Evolutionary conservation across 352 stramenopile genomes (phyloP).

Genomic region (Pythium aristosporum): DNA sequence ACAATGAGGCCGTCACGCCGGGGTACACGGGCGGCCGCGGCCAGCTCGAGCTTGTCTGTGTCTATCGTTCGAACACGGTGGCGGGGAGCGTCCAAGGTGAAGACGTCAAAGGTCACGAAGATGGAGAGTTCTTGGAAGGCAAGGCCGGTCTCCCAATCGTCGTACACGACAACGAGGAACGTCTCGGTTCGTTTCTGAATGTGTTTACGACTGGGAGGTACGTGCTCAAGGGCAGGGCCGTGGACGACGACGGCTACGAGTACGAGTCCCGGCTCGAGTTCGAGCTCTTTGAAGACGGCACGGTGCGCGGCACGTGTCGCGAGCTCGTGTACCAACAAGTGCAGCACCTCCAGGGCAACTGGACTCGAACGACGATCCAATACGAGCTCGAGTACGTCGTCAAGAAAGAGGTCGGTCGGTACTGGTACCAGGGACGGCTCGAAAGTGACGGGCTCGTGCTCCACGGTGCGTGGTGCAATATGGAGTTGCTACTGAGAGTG

Average conservation of each 20-base stretch:
- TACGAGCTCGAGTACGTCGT: conserved; percentile 66
- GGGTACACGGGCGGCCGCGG: conserved; percentile 56
- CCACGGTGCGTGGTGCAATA: conserved; percentile 49
- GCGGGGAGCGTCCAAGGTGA: neutral
- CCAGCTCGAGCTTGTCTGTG: conserved; percentile 54
- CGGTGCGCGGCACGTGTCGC: conserved; percentile 38
- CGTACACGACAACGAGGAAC: no score
- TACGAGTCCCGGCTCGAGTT: conserved; percentile 61
- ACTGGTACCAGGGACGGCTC: conserved; percentile 45
- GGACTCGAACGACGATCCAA: conserved; percentile 31
- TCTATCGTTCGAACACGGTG: conserved; percentile 19
- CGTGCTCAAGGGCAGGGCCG: conserved; percentile 55
- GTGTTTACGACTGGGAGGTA: conserved; percentile 57
- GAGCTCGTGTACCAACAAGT: conserved; percentile 63
- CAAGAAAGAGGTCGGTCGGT: conserved; percentile 53
- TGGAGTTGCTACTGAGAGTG: conserved; percentile 27
- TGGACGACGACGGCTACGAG: conserved; percentile 69
- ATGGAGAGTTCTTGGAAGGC: neutral
- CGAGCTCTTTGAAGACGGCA: conserved; percentile 37
- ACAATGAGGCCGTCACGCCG: conserved; percentile 32
- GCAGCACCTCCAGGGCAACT: conserved; percentile 39
- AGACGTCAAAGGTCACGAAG: neutral
- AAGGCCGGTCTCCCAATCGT: neutral
- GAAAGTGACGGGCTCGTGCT: conserved; percentile 44
- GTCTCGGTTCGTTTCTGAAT: neutral